Evolutionary conservation across 1,284 basidiomycete genomes (phyloP), one percentile per base, ranked within the genome.

Genomic region (Hypsizygus ulmarius): DNA sequence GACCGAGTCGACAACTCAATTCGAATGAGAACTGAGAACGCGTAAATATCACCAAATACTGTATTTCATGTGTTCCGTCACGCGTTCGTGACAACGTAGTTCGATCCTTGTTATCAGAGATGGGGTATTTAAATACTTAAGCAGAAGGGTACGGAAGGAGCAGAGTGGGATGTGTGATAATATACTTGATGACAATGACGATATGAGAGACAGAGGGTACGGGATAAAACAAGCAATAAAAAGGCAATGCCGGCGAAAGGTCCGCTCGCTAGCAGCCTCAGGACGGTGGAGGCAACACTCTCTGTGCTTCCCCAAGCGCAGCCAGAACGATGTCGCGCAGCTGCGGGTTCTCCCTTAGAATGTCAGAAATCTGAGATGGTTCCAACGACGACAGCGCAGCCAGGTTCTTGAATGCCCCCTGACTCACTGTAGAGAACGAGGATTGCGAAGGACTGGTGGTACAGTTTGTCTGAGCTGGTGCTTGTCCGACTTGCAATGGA

Each of bases 281-380:
- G 7, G 50, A 15, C 43, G 21, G 39, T 27, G 46, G 32, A 9
- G 45, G 25, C 19, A 30, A 27, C 15, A 33, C 37, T 43, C 50
- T 57, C 47, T 56, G 55, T 34, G 60, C 52, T 44, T 64, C 62
- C 19, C 61, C 58, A 45, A 68, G 51, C 11, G 65, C 65, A 45
- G 65, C 60, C 49, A 64, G 50, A 10, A 70, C 62, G 16, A 67
- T 59, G 30, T 68, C 63, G 15, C 64, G 57, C 39, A 72, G 53
- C 28, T 68, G 62, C 5, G 69, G 62, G 49, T 73, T 68, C 30
- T 59, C 61, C 10, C 62, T 59, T 28, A 72, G 50, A 28, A 69
- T 54, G 12, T 68, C 64, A 10, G 61, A 57, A n/a, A 71, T 60
- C 47, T 71, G 66, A 10, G 55, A 47, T 10, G 64, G 63, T 21